Percentiles rank a stretch among this genome's conserved stretches.
phyloP scores from a whole-genome alignment of 2,329 filamentous ascomycete species.

The Cercospora sojina region DNA sequence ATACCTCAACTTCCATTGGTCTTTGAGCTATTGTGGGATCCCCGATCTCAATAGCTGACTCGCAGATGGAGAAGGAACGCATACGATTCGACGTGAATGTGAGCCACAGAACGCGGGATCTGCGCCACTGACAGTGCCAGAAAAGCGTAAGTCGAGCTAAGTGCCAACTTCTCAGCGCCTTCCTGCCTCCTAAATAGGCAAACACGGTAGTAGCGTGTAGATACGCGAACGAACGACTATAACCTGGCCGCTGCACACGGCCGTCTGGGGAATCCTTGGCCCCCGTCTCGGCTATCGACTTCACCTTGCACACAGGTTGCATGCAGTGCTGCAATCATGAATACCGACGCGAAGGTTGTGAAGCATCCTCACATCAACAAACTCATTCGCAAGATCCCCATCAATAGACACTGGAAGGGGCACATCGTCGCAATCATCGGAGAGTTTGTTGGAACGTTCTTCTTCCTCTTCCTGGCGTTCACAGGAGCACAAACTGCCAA shows the following conservation, averaged over 20 bases:
- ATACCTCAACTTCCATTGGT: not conserved
- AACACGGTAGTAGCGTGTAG: not conserved
- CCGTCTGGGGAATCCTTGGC: not conserved
- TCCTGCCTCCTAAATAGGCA: not conserved
- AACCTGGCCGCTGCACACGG: not conserved
- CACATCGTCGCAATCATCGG: constrained; percentile 38
- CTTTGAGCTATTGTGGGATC: not conserved
- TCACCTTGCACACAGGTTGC: not conserved
- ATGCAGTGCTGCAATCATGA: constrained; percentile 1
- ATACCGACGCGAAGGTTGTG: constrained; percentile 5
- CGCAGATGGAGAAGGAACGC: not conserved
- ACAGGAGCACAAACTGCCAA: constrained; percentile 49
- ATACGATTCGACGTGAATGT: not conserved
- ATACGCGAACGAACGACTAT: not conserved
- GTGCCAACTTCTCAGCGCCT: constrained; percentile 3
- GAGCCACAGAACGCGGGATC: not conserved
- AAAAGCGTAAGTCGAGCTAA: constrained; percentile 9
- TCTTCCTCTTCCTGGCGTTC: constrained; percentile 50
- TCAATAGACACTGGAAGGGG: constrained; percentile 16
- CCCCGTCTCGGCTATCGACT: not conserved
- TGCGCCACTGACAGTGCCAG: not conserved
- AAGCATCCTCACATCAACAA: not conserved
- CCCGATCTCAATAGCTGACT: not conserved
- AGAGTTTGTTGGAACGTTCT: constrained; percentile 47
- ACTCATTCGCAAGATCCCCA: constrained; percentile 1